Percentiles rank a stretch among this genome's conserved stretches.
phyloP scores from a whole-genome alignment of 2,329 filamentous ascomycete genomes.

The Colletotrichum sp. region DNA sequence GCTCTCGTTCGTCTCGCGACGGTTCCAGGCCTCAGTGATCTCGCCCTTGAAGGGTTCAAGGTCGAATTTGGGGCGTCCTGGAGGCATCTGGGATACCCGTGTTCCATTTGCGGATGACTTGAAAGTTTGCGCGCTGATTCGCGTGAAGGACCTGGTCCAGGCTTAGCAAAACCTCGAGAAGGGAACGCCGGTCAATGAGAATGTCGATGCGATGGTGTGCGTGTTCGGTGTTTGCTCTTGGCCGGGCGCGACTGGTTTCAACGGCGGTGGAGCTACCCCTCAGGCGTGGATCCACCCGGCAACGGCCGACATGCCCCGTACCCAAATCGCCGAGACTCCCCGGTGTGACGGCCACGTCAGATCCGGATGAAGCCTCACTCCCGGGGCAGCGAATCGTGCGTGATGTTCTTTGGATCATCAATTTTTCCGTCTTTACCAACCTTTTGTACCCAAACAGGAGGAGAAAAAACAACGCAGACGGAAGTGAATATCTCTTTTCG shows the following conservation, averaged over 20 bases:
- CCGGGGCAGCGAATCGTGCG: not conserved
- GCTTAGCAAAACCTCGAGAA: not conserved
- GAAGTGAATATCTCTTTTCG: not conserved
- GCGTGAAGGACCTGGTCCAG: not conserved
- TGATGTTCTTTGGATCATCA: not conserved
- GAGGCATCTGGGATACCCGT: not conserved
- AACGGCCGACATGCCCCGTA: not conserved
- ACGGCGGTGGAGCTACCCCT: not conserved
- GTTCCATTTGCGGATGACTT: not conserved
- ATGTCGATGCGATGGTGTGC: not conserved
- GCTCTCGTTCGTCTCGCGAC: constrained; percentile 12
- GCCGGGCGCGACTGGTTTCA: not conserved
- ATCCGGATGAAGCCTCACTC: not conserved
- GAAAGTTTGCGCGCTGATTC: not conserved
- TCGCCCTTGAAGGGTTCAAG: constrained; percentile 8
- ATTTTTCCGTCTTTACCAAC: not conserved
- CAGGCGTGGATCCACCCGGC: not conserved
- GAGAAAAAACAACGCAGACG: not conserved
- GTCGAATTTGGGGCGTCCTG: constrained; percentile 6
- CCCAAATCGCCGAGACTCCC: not conserved
- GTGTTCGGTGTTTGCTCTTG: not conserved
- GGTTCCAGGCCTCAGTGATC: constrained; percentile 2
- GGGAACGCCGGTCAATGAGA: not conserved
- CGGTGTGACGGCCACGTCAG: not conserved
- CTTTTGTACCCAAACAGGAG: not conserved